Evolutionary conservation across 2,329 filamentous ascomycete species (phyloP).

Genomic region (Aspergillus brunneoviolaceus): DNA sequence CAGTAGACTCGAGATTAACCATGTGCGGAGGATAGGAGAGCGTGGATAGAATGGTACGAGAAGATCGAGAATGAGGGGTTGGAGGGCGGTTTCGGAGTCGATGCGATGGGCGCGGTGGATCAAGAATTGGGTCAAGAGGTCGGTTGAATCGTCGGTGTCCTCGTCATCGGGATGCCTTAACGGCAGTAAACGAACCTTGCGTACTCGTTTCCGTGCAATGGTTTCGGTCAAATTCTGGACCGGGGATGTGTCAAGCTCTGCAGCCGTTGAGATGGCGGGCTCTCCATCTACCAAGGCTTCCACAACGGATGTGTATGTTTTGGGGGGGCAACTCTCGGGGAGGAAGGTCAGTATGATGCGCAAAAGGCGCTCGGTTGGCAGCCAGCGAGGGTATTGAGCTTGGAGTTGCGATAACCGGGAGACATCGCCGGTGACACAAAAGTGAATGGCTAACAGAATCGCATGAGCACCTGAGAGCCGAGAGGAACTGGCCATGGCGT

Average conservation of each 20-base stretch:
- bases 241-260: slow-evolving; percentile 47
- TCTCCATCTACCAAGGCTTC: slow-evolving; percentile 46
- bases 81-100: slow-evolving; percentile 58
- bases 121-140: slow-evolving; percentile 56
- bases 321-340: slow-evolving; percentile 57
- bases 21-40: slow-evolving; percentile 54
- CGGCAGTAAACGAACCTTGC: slow-evolving; percentile 52
- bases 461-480: slow-evolving; percentile 56
- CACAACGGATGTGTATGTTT: slow-evolving; percentile 50
- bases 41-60: slow-evolving; percentile 58
- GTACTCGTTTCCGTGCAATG: slow-evolving; percentile 53
- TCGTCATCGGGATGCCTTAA: slow-evolving; percentile 49
- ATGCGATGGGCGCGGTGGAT: slow-evolving; percentile 61
- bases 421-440: slow-evolving; percentile 57
- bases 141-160: slow-evolving; percentile 44
- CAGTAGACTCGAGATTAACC: slow-evolving; percentile 60
- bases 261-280: slow-evolving; percentile 20
- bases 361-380: slow-evolving; percentile 55
- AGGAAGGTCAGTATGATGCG: slow-evolving; percentile 62
- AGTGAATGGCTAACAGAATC: slow-evolving; percentile 58
- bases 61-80: slow-evolving; percentile 56
- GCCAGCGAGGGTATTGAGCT: slow-evolving; percentile 46
- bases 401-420: slow-evolving; percentile 53
- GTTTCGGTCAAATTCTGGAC: slow-evolving; percentile 51
- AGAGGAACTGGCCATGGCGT: slow-evolving; percentile 38